A percentile compares a stretch with the other conserved stretches of the same genome.
These are phyloP conservation scores for Caryopteris hybrid DNA, from an alignment of 305 asterid genomes.

Conservation along the genomic window DNA sequence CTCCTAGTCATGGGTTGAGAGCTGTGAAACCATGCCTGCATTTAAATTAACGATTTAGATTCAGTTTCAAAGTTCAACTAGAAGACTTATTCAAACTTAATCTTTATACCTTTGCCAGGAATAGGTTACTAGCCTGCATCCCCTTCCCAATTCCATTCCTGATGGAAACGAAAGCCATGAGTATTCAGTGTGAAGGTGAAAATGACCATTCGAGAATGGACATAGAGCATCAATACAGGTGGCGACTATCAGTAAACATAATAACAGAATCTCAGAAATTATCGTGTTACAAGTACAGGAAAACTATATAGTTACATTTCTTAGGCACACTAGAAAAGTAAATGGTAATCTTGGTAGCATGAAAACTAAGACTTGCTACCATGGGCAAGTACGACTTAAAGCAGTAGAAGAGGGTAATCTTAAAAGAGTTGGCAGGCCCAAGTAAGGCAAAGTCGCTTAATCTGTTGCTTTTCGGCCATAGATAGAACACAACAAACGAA, in stretches of 20 bases:
- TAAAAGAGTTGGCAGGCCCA: not conserved
- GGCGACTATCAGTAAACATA: not conserved
- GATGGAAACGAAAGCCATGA: conserved; percentile 14
- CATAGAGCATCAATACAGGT: no score
- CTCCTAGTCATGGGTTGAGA: conserved; percentile 90
- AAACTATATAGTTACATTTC: not conserved
- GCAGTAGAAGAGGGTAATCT: not conserved
- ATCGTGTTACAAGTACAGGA: no score
- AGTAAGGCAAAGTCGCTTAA: not conserved
- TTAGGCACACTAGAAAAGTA: not conserved
- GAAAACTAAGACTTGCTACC: not conserved
- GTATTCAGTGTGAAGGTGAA: not conserved
- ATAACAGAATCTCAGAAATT: not conserved
- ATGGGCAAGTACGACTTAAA: not conserved
- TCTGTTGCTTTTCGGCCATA: no score
- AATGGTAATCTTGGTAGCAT: not conserved
- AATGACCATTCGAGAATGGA: not conserved
- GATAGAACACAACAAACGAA: not conserved
- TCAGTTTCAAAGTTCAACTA: not conserved
- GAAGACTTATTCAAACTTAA: not conserved
- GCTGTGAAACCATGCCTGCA: conserved; percentile 89
- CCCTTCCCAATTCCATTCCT: conserved; percentile 51
- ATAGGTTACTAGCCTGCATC: conserved; percentile 63
- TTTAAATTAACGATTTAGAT: conserved; percentile 17
- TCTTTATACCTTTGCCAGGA: conserved; percentile 60